These are phyloP conservation scores for Aspergillus avenaceus DNA, from an alignment of 495 filamentous ascomycete species.

Conservation along the genomic window DNA sequence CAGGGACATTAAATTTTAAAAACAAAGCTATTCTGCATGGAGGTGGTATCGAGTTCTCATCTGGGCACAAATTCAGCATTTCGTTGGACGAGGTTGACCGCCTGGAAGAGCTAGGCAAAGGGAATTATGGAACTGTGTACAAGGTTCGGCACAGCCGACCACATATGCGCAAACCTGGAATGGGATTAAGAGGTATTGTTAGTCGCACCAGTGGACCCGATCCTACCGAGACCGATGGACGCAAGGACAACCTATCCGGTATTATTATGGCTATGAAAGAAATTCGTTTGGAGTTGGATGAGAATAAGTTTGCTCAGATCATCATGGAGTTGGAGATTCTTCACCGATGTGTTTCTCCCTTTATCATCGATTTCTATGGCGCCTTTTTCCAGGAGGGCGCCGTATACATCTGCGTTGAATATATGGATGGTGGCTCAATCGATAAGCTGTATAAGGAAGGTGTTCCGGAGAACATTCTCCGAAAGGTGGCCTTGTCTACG, in stretches of 20 bases:
- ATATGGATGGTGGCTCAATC: constrained; percentile 98
- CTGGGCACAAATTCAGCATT: constrained; percentile 85
- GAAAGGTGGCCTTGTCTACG: constrained; percentile 88
- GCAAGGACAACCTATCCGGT: constrained; percentile 50
- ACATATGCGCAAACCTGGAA: constrained; percentile 70
- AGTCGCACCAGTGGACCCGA: constrained; percentile 30
- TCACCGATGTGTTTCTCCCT: constrained; percentile 90
- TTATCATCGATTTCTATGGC: constrained; percentile 97
- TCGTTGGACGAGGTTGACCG: constrained; percentile 95
- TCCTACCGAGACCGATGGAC: constrained; percentile 10
- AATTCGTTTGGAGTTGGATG: constrained; percentile 93
- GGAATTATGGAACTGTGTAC: constrained; percentile 98
- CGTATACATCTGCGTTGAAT: constrained; percentile 99
- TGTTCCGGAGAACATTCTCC: constrained; percentile 81
- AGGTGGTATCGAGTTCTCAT: constrained; percentile 86
- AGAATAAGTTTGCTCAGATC: constrained; percentile 93
- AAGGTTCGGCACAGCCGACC: constrained; percentile 86
- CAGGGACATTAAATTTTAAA: constrained; percentile 87
- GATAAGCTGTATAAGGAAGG: constrained; percentile 96
- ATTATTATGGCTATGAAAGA: constrained; percentile 99
- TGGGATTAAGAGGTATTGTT: constrained; percentile 64
- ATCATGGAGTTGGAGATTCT: constrained; percentile 98
- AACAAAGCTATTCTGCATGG: constrained; percentile 87
- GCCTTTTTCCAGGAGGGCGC: constrained; percentile 99
- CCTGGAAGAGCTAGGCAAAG: constrained; percentile 92